Conservation (phyloP, 768 basidiomycete species). For the Panaeolus cyanescens region DNA sequence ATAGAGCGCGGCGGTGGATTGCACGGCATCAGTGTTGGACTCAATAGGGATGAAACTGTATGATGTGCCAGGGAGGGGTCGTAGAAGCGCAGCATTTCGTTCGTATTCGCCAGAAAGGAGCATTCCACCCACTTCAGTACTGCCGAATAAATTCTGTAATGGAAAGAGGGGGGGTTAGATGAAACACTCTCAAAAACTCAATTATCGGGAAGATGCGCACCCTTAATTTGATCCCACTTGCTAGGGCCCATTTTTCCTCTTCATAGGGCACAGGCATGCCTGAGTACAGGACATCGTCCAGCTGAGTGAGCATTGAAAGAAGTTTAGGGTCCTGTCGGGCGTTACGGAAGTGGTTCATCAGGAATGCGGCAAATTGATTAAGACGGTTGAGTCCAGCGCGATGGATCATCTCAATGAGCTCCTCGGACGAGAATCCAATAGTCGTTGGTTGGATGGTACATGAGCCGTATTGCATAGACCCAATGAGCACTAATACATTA, state of each 20-base stretch:
- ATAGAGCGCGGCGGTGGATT: conserved; percentile 56
- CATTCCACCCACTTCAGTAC: conserved; percentile 79
- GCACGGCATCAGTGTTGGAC: conserved; percentile 42
- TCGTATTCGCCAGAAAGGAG: conserved; percentile 62
- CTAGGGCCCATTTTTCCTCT: conserved; percentile 72
- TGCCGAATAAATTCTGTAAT: conserved; percentile 76
- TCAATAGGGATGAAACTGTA: conserved; percentile 68
- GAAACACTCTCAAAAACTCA: conserved; percentile 6
- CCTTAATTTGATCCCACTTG: conserved; percentile 62
- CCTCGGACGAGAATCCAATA: conserved; percentile 65
- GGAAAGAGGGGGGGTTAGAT: neutral
- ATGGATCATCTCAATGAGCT: conserved; percentile 71
- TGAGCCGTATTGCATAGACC: conserved; percentile 69
- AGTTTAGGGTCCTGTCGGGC: conserved; percentile 63
- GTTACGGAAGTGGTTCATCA: conserved; percentile 61
- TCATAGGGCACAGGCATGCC: conserved; percentile 67
- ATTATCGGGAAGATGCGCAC: conserved; percentile 39
- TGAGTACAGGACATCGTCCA: conserved; percentile 67
- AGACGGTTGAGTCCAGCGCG: conserved; percentile 71
- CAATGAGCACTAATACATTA: conserved; percentile 60
- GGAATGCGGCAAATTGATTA: conserved; percentile 74
- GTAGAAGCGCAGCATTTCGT: conserved; percentile 51
- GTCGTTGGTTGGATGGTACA: conserved; percentile 73
- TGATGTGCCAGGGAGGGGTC: conserved; percentile 58
- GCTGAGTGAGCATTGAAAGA: conserved; percentile 50